phyloP scores from a whole-genome alignment of 2,329 filamentous ascomycete species.

The Cladosporium sphaerospermum region DNA sequence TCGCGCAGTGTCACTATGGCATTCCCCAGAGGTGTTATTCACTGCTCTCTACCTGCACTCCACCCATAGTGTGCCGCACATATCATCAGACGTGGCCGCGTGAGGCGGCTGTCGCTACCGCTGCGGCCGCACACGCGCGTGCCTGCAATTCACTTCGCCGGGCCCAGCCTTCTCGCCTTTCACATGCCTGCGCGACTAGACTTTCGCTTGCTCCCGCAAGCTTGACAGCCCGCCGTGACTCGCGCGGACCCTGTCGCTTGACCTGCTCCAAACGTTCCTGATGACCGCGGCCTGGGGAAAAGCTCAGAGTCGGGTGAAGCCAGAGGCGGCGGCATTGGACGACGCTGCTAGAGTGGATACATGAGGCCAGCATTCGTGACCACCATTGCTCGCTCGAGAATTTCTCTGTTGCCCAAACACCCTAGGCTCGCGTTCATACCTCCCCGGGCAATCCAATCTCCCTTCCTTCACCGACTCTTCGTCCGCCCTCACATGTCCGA shows the following conservation, averaged over 20 bases:
- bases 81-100: too few relatives aligned
- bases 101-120: too few relatives aligned
- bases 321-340: neutral
- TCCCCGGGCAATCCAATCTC: neutral
- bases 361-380: conserved; percentile 7
- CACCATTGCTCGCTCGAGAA: conserved; percentile 6
- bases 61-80: too few relatives aligned
- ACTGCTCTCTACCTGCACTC: too few relatives aligned
- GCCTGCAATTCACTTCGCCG: neutral
- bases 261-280: neutral
- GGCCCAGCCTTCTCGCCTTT: neutral
- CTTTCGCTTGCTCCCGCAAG: neutral
- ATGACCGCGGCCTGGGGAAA: neutral
- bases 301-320: neutral
- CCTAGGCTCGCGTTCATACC: neutral
- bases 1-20: too few relatives aligned
- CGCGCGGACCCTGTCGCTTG: neutral
- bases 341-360: conserved; percentile 1
- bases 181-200: neutral
- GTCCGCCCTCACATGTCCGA: conserved; percentile 14
- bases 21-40: too few relatives aligned
- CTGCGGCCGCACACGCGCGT: neutral
- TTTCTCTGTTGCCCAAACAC: conserved; percentile 7
- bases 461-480: neutral
- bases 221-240: too few relatives aligned